These are phyloP conservation scores for Hyphodiscus sp. DNA, from an alignment of 2,329 filamentous ascomycete species.

Conservation along the genomic window DNA sequence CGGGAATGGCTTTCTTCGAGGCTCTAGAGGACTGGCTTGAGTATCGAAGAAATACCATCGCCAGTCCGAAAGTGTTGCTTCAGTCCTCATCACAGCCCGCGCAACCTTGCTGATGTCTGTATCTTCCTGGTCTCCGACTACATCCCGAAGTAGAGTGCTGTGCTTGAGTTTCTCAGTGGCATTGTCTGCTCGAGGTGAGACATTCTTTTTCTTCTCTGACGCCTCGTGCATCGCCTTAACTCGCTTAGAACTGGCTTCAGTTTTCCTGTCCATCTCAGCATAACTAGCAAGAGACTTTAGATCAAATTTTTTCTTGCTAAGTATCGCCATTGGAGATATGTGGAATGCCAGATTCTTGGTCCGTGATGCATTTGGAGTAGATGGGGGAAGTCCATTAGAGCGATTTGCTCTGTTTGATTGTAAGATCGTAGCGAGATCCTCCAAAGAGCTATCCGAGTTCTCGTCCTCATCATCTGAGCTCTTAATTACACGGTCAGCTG, in stretches of 20 bases:
- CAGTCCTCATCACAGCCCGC: slow-evolving; percentile 53
- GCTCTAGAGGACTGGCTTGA: neutral
- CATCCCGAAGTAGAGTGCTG: slow-evolving; percentile 33
- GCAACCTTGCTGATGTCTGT: slow-evolving; percentile 39
- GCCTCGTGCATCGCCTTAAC: slow-evolving; percentile 31
- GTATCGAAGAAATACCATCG: slow-evolving; percentile 51
- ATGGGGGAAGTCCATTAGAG: slow-evolving; percentile 4
- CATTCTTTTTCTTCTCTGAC: neutral
- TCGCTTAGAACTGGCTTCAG: slow-evolving; percentile 46
- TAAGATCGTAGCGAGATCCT: slow-evolving; percentile 40
- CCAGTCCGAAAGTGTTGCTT: slow-evolving; percentile 46
- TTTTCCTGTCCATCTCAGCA: slow-evolving; percentile 51
- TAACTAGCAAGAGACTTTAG: slow-evolving; percentile 55
- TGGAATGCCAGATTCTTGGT: slow-evolving; percentile 12
- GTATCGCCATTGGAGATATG: slow-evolving; percentile 44
- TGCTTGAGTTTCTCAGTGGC: slow-evolving; percentile 5
- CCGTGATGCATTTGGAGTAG: slow-evolving; percentile 10
- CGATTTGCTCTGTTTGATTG: slow-evolving; percentile 1
- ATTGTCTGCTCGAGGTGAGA: slow-evolving; percentile 1
- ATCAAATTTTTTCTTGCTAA: slow-evolving; percentile 55
- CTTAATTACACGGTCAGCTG: slow-evolving; percentile 42
- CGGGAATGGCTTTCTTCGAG: slow-evolving; percentile 24
- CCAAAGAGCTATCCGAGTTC: slow-evolving; percentile 48
- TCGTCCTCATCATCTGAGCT: slow-evolving; percentile 63
- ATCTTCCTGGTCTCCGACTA: slow-evolving; percentile 34